Evolutionary conservation across 306 rosid species (phyloP).

Genomic region (Lathyrus aphaca): DNA sequence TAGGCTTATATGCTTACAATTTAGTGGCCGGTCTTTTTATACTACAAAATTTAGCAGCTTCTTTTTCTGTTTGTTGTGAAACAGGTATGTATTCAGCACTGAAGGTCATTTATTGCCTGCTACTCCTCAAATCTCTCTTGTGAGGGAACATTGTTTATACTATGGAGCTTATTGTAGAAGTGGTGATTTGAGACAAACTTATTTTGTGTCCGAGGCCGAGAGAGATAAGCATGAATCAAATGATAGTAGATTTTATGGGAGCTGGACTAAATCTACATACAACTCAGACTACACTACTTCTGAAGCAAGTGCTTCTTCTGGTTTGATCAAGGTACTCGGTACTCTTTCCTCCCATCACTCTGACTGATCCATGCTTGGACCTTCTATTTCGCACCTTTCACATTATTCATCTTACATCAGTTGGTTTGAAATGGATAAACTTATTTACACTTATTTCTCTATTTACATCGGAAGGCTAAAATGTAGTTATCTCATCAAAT

Average conservation of each 20-base stretch:
- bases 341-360: slow-evolving; percentile 21
- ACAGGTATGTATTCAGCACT: slow-evolving; percentile 90
- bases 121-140: slow-evolving; percentile 85
- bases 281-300: slow-evolving; percentile 50
- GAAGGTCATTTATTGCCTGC: slow-evolving; percentile 96
- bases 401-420: not conserved
- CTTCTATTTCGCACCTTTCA: slow-evolving; percentile 19
- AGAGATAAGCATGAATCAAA: slow-evolving; percentile 66
- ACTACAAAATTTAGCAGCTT: slow-evolving; percentile 22
- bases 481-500: slow-evolving; percentile 26
- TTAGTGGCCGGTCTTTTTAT: slow-evolving; percentile 25
- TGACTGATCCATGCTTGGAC: slow-evolving; percentile 7
- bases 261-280: slow-evolving; percentile 46
- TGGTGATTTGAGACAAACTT: slow-evolving; percentile 44
- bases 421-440: slow-evolving; percentile 12
- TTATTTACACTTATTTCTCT: slow-evolving; percentile 32
- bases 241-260: slow-evolving; percentile 51
- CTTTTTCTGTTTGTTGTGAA: slow-evolving; percentile 18
- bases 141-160: slow-evolving; percentile 80
- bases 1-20: slow-evolving; percentile 35
- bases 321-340: slow-evolving; percentile 69
- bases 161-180: slow-evolving; percentile 78
- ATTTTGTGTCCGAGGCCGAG: slow-evolving; percentile 48
- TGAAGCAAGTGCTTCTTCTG: slow-evolving; percentile 60
- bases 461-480: not conserved